Conservation (phyloP, 2,329 filamentous ascomycete species). For the Fusarium mundagurra region DNA sequence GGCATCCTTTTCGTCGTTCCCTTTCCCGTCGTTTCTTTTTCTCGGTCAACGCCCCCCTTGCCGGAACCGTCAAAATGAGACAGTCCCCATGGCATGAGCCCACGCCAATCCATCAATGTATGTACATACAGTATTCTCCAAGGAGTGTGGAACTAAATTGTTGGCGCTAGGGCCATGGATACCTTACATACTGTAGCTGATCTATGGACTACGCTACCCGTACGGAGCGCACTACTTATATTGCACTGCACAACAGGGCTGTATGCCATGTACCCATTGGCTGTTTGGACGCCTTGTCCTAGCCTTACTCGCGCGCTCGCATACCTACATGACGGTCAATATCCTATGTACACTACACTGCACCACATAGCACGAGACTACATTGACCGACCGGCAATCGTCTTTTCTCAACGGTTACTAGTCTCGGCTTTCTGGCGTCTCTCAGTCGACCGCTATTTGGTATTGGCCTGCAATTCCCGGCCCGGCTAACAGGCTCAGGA, state of each 20-base stretch:
- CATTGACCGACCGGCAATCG: slow-evolving; percentile 25
- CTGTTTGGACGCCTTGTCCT: slow-evolving; percentile 29
- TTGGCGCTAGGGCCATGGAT: slow-evolving; percentile 2
- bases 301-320: slow-evolving; percentile 26
- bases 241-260: slow-evolving; percentile 7
- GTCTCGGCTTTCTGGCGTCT: slow-evolving; percentile 33
- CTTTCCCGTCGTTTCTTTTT: slow-evolving; percentile 3
- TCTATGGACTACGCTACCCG: not conserved
- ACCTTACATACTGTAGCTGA: not conserved
- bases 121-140: not conserved
- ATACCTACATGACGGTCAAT: slow-evolving; percentile 13
- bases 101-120: slow-evolving; percentile 39
- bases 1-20: slow-evolving; percentile 3
- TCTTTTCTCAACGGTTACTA: slow-evolving; percentile 31
- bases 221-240: slow-evolving; percentile 1
- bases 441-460: slow-evolving; percentile 40
- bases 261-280: slow-evolving; percentile 4
- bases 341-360: slow-evolving; percentile 25
- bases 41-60: slow-evolving; percentile 24
- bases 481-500: slow-evolving; percentile 26
- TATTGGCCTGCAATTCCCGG: slow-evolving; percentile 32
- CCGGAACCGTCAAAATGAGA: slow-evolving; percentile 39
- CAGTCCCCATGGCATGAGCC: slow-evolving; percentile 36
- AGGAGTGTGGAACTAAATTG: slow-evolving; percentile 14
- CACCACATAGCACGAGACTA: not conserved